Percentiles rank a stretch among this genome's conserved stretches.
Conservation (phyloP, 257 asterid genomes). For the Lycium ferocissimum region DNA sequence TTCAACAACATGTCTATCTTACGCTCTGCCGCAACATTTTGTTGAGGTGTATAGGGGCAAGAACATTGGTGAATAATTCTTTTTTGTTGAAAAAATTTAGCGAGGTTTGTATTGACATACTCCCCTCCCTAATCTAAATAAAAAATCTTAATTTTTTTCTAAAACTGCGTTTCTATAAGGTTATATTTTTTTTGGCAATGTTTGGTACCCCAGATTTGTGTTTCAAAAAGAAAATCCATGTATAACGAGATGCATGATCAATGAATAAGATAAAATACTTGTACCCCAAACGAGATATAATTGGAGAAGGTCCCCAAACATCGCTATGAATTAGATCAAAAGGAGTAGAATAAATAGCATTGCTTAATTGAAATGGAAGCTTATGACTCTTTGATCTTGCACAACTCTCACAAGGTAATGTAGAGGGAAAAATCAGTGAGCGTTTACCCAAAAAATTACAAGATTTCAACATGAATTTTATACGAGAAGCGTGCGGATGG, state of each 20-base stretch:
- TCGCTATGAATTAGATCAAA: background rate
- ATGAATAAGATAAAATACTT: conserved; percentile 30
- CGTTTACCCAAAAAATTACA: background rate
- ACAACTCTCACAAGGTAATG: no score
- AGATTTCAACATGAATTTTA: background rate
- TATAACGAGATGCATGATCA: conserved; percentile 24
- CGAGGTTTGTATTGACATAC: background rate
- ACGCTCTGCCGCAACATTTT: conserved; percentile 30
- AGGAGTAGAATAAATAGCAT: background rate
- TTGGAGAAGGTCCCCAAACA: background rate
- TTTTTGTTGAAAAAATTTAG: background rate
- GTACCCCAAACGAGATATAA: conserved; percentile 26
- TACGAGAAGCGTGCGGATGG: background rate
- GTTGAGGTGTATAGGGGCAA: conserved; percentile 25
- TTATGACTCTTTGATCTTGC: no score
- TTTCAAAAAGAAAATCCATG: conserved; percentile 9
- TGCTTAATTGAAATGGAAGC: background rate
- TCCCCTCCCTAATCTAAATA: conserved; percentile 3
- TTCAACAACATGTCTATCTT: conserved; percentile 31
- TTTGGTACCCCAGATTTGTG: background rate
- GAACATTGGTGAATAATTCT: conserved; percentile 25
- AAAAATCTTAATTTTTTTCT: conserved; percentile 10
- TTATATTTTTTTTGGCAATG: background rate
- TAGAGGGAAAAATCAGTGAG: background rate
- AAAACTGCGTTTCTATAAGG: conserved; percentile 15